Evolutionary conservation across 495 filamentous ascomycete genomes (phyloP).

Genomic region (Amniculicola lignicola): DNA sequence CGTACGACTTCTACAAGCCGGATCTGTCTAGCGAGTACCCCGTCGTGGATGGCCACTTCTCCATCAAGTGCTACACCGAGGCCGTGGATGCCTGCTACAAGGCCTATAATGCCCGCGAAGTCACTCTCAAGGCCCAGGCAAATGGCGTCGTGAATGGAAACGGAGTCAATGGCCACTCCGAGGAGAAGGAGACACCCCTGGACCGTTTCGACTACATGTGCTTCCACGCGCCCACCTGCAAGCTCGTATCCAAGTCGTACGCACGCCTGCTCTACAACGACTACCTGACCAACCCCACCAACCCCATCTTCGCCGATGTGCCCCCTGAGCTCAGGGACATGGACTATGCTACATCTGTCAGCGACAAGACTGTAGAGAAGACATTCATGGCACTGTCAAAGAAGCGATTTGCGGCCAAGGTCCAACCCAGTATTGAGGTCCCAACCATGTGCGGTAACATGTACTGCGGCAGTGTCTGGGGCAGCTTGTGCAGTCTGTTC

Average conservation of each 20-base stretch:
- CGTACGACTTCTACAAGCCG: conserved; percentile 99
- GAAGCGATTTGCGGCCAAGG: conserved; percentile 89
- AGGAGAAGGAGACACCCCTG: conserved; percentile 60
- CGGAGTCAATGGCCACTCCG: conserved; percentile 42
- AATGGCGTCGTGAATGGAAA: conserved; percentile 60
- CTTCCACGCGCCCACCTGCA: conserved; percentile 97
- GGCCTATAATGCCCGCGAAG: conserved; percentile 84
- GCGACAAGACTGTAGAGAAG: conserved; percentile 95
- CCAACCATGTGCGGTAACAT: conserved; percentile 98
- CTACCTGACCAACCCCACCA: conserved; percentile 73
- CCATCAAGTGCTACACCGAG: conserved; percentile 90
- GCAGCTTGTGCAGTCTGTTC: conserved; percentile 73
- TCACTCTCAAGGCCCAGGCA: conserved; percentile 55
- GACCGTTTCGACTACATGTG: conserved; percentile 95
- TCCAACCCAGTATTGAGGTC: conserved; percentile 78
- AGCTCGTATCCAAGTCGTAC: conserved; percentile 93
- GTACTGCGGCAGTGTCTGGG: conserved; percentile 96
- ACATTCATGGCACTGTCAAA: conserved; percentile 92
- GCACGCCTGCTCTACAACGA: conserved; percentile 96
- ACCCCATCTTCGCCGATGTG: conserved; percentile 78
- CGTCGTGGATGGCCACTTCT: conserved; percentile 93
- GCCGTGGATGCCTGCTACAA: conserved; percentile 95
- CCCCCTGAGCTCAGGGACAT: conserved; percentile 81
- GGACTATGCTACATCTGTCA: conserved; percentile 78
- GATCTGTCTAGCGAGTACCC: conserved; percentile 98